These are phyloP conservation scores for Parathielavia appendiculata DNA, from an alignment of 495 filamentous ascomycete genomes.

Conservation along the genomic window DNA sequence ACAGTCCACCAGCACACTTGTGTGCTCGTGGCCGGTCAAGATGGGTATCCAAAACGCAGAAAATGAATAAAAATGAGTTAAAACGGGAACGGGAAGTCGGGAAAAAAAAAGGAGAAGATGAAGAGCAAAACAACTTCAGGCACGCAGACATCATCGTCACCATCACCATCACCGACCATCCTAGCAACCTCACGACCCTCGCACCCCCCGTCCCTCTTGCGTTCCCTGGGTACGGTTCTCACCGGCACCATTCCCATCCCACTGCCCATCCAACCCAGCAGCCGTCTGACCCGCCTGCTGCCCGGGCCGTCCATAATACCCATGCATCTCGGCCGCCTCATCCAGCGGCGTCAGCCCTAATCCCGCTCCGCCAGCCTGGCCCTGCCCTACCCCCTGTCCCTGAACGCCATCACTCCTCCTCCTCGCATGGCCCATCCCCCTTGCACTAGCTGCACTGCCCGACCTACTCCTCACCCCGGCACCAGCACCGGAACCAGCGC, in stretches of 20 bases:
- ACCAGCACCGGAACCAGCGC: neutral
- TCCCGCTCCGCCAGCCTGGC: neutral
- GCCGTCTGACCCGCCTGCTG: slow-evolving; percentile 32
- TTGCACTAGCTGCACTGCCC: slow-evolving; percentile 19
- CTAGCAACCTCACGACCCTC: neutral
- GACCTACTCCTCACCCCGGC: slow-evolving; percentile 15
- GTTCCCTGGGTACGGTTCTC: neutral
- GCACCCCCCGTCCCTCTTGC: neutral
- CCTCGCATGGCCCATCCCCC: slow-evolving; percentile 10
- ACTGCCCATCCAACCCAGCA: slow-evolving; percentile 18
- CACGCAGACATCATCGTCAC: neutral
- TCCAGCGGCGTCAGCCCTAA: slow-evolving; percentile 24
- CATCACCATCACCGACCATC: neutral
- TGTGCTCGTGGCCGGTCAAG: neutral
- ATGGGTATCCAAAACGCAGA: slow-evolving; percentile 7
- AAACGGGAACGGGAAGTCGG: too few species aligned
- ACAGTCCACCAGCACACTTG: slow-evolving; percentile 1
- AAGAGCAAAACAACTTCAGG: neutral
- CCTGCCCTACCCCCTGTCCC: neutral
- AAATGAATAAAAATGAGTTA: neutral
- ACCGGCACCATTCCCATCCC: slow-evolving; percentile 9
- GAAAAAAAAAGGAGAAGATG: neutral
- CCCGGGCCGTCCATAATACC: slow-evolving; percentile 34
- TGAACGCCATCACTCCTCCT: slow-evolving; percentile 21
- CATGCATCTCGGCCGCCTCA: slow-evolving; percentile 33